Evolutionary conservation across 495 filamentous ascomycete species (phyloP), one percentile per base, ranked within the genome.

Genomic region (Xylaria bambusicola): DNA sequence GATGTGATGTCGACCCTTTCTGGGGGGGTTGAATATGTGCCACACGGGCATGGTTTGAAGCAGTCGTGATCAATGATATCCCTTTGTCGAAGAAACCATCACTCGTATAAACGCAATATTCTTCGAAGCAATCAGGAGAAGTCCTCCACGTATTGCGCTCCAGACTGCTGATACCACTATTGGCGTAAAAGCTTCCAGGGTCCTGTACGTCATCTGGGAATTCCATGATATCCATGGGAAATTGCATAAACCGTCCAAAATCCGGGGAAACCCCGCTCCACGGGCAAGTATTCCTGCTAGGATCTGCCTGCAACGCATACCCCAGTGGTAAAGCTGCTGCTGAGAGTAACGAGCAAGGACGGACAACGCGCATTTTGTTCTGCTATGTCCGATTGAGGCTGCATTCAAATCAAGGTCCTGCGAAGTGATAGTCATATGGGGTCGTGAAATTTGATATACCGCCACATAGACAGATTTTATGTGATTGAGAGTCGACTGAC

Each of bases 51-150:
- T 61, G 65, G 10, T 75, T 69, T 10, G 60, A 50, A 8, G 44
- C 29, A 6, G 48, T 62, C 12, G 70, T 73, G 0, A 74, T 59
- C 2, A 71, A 33, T 8, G 63, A 65, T 12, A 73, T 58, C 10
- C 71, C 72, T 8, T 67, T 62, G 6, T 66, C 65, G 3, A 61
- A 52, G n/a, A 72, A 18, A 3, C 48, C 38, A 0, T 35, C 69
- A 62, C 74, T 75, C 24, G 70, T 67, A 47, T 65, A 73, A 57
- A 75, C 60, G 60, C 73, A 75, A 64, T 62, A 75, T n/a, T 51
- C 31, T 21, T 57, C 64, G 21, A 61, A 36, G 58, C 73, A 75
- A 35, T 47, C 41, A 15, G 40, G 53, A n/a, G 20, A 15, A 1
- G 26, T 24, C 9, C 15, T 35, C 53, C 53, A 56, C 4, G 20